Percentiles rank a stretch among this genome's conserved stretches.
These are phyloP conservation scores for Diversispora epigaea DNA, from an alignment of 192 early-diverging fungal genomes.

Conservation along the genomic window DNA sequence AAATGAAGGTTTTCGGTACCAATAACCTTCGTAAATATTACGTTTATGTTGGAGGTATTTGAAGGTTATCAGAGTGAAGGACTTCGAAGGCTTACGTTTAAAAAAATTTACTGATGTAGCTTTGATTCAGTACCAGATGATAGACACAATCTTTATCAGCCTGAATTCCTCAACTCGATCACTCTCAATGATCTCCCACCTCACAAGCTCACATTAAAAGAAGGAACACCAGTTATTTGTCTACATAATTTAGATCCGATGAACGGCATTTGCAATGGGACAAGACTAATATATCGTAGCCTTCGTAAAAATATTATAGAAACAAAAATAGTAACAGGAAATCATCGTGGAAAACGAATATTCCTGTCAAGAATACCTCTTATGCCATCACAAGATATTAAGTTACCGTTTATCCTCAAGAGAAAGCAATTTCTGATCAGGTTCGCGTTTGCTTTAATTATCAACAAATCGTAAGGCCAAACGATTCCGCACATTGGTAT, in stretches of 20 bases:
- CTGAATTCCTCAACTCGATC: constrained; percentile 33
- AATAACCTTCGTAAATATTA: too few relatives aligned
- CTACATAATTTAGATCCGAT: constrained; percentile 33
- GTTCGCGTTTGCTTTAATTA: constrained; percentile 31
- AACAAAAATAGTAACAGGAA: constrained; percentile 21
- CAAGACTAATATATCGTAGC: constrained; percentile 1
- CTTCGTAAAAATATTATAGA: constrained; percentile 9
- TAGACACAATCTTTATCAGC: background rate
- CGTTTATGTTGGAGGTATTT: too few relatives aligned
- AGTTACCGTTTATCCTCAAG: constrained; percentile 22
- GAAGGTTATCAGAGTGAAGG: too few relatives aligned
- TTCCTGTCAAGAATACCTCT: constrained; percentile 33
- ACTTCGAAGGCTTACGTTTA: too few relatives aligned
- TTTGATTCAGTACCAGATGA: background rate
- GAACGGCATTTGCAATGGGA: constrained; percentile 38
- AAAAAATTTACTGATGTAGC: too few relatives aligned
- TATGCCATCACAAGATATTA: background rate
- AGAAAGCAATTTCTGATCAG: constrained; percentile 15
- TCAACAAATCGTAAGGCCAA: constrained; percentile 33
- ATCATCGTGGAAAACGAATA: constrained; percentile 11
- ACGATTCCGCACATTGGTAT: background rate
- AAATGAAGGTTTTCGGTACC: too few relatives aligned
- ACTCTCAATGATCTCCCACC: constrained; percentile 28
- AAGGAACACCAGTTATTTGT: constrained; percentile 7
- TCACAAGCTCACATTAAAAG: too few relatives aligned